Conservation (phyloP, 2,329 filamentous ascomycete genomes). For the Trichoderma pleuroti region DNA sequence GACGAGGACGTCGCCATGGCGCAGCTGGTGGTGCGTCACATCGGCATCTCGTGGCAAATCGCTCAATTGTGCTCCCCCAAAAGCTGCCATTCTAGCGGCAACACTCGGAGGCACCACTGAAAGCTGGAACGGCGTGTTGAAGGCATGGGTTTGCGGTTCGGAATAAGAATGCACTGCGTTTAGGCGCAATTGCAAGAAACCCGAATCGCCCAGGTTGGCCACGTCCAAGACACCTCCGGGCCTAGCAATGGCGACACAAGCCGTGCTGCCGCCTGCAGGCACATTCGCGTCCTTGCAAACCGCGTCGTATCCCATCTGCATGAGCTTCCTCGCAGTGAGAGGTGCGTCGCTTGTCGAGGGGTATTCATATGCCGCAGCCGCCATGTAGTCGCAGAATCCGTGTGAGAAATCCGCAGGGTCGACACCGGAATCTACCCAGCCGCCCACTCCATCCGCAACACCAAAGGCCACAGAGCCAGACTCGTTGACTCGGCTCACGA, state of each 20-base stretch:
- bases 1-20: constrained; percentile 89
- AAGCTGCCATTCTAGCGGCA: constrained; percentile 73
- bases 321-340: constrained; percentile 63
- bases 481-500: constrained; percentile 76
- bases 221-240: constrained; percentile 75
- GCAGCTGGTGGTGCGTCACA: constrained; percentile 69
- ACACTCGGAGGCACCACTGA: constrained; percentile 80
- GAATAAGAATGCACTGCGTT: constrained; percentile 83
- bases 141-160: constrained; percentile 86
- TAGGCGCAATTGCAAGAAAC: constrained; percentile 80
- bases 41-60: constrained; percentile 84
- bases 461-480: constrained; percentile 74
- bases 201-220: constrained; percentile 93
- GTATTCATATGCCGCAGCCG: constrained; percentile 64
- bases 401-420: constrained; percentile 96
- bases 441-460: constrained; percentile 90
- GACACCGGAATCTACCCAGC: constrained; percentile 88
- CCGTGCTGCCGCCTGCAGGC: constrained; percentile 83
- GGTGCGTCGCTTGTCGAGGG: constrained; percentile 34
- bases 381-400: constrained; percentile 91
- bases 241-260: constrained; percentile 76
- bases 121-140: constrained; percentile 96
- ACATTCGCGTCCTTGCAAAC: constrained; percentile 72
- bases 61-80: constrained; percentile 75
- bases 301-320: constrained; percentile 80